Conservation (phyloP, 495 filamentous ascomycete species). For the Aspergillus indologenus region DNA sequence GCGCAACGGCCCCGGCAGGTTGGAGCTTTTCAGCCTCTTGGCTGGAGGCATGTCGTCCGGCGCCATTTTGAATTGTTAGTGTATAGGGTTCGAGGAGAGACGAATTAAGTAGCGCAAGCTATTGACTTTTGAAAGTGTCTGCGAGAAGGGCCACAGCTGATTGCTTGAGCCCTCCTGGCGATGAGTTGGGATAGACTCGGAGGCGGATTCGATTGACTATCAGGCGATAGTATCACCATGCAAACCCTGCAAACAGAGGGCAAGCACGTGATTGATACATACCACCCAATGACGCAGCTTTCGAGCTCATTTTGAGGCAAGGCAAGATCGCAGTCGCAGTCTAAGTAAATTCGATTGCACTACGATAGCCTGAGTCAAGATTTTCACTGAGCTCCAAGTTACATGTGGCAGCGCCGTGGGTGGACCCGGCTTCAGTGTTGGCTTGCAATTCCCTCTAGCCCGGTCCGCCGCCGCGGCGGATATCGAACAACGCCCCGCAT, state of each 20-base stretch:
- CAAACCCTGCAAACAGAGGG: slow-evolving; percentile 17
- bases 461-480: slow-evolving; percentile 6
- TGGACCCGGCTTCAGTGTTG: not conserved
- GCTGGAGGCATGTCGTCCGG: slow-evolving; percentile 40
- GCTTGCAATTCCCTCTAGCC: not conserved
- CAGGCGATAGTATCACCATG: not conserved
- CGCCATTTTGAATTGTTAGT: slow-evolving; percentile 28
- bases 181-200: slow-evolving; percentile 7
- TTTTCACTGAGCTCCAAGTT: no score
- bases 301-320: not conserved
- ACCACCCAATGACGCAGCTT: not conserved
- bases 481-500: slow-evolving; percentile 33
- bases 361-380: not conserved
- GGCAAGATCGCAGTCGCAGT: not conserved
- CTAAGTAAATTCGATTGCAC: not conserved
- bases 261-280: not conserved
- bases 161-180: slow-evolving; percentile 8
- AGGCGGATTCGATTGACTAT: slow-evolving; percentile 14
- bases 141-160: slow-evolving; percentile 12
- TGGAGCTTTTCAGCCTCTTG: slow-evolving; percentile 43
- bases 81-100: not conserved
- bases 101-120: not conserved
- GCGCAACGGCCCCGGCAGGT: slow-evolving; percentile 39
- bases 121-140: not conserved
- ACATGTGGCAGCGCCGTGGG: not conserved